Conservation (phyloP, 176 grass and related monocot species). For the Aegilops tauschii region DNA sequence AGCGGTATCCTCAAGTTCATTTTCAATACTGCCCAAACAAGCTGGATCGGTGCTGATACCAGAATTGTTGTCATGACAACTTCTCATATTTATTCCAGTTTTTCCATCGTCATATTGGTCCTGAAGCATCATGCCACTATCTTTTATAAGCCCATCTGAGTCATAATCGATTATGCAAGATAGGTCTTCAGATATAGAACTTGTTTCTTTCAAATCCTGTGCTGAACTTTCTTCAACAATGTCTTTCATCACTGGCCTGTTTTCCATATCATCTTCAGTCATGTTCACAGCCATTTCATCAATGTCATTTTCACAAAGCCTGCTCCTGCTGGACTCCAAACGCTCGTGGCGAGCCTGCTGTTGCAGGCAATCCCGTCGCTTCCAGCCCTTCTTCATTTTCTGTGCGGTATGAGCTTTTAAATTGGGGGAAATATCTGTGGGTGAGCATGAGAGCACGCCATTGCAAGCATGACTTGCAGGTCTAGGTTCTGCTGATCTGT, state of each 20-base stretch:
- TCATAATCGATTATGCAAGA: slow-evolving; percentile 52
- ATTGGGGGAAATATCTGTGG: slow-evolving; percentile 38
- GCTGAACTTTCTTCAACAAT: slow-evolving; percentile 34
- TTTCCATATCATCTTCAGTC: slow-evolving; percentile 68
- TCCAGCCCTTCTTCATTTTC: slow-evolving; percentile 80
- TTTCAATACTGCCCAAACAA: slow-evolving; percentile 46
- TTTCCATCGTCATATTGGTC: slow-evolving; percentile 35
- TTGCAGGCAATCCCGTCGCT: slow-evolving; percentile 59
- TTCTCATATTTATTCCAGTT: slow-evolving; percentile 34
- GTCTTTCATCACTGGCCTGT: slow-evolving; percentile 34
- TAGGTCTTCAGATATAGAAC: slow-evolving; percentile 44
- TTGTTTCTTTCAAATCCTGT: slow-evolving; percentile 49
- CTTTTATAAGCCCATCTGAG: slow-evolving; percentile 40
- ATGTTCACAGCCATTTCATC: slow-evolving; percentile 88
- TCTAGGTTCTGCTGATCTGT: slow-evolving; percentile 28
- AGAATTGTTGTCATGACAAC: slow-evolving; percentile 35
- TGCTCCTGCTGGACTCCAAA: slow-evolving; percentile 76
- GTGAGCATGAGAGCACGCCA: slow-evolving; percentile 11
- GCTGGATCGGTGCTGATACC: slow-evolving; percentile 39
- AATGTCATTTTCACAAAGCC: slow-evolving; percentile 47
- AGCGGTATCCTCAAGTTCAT: slow-evolving; percentile 56
- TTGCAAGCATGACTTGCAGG: slow-evolving; percentile 21
- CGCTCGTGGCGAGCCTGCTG: slow-evolving; percentile 86
- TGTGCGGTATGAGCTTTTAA: slow-evolving; percentile 58
- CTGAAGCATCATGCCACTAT: slow-evolving; percentile 58